Evolutionary conservation across 78 protist species (phyloP).

Genomic region (Pelomyxa schiedti): DNA sequence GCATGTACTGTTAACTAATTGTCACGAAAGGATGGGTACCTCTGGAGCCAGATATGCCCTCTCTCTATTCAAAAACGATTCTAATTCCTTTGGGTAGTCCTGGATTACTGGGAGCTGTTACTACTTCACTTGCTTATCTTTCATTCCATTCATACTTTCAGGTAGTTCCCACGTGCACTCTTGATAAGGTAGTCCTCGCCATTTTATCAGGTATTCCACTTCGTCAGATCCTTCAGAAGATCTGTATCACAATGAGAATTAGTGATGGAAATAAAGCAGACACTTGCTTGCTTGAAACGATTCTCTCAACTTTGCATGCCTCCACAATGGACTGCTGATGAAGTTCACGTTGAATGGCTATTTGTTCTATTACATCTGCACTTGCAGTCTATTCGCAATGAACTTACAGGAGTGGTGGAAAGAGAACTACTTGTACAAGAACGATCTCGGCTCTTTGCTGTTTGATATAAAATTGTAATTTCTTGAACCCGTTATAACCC

Average conservation of each 20-base stretch:
- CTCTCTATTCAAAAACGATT: too few species aligned
- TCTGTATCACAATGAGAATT: not conserved
- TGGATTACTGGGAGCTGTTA: conserved; percentile 1
- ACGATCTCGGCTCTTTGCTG: not conserved
- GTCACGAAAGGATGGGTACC: too few species aligned
- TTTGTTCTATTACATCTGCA: conserved; percentile 46
- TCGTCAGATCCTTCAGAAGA: not conserved
- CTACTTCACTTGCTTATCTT: conserved; percentile 4
- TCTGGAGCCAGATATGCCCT: too few species aligned
- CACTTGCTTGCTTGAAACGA: conserved; percentile 24
- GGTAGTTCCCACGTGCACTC: conserved; percentile 82
- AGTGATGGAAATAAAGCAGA: not conserved
- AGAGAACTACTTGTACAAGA: not conserved
- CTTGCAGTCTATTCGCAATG: conserved; percentile 44
- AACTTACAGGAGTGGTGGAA: too few species aligned
- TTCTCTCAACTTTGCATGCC: conserved; percentile 31
- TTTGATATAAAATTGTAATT: conserved; percentile 35
- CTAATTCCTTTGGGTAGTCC: too few species aligned
- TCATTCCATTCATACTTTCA: conserved; percentile 16
- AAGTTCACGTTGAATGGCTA: conserved; percentile 38
- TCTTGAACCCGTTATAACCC: conserved; percentile 36
- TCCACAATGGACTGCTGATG: conserved; percentile 27
- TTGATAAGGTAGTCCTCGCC: conserved; percentile 56
- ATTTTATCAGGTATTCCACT: conserved; percentile 65
- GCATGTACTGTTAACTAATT: too few species aligned